Evolutionary conservation across 768 basidiomycete species (phyloP).

Genomic region (Dendrothele bispora): DNA sequence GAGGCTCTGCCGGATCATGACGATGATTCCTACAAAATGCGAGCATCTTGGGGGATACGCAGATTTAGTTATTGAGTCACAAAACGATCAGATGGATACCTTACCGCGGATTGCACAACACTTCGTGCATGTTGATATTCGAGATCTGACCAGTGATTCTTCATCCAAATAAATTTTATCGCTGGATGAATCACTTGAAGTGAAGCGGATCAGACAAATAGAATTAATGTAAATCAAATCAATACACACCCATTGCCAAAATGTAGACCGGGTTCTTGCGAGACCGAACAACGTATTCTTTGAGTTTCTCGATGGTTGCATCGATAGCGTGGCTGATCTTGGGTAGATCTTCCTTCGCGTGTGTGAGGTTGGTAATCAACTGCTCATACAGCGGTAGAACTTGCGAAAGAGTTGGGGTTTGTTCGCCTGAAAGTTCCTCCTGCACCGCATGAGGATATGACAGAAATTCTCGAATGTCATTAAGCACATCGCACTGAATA

Average conservation of each 20-base stretch:
- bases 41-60: too few relatives aligned
- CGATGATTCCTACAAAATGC: too few relatives aligned
- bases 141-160: not conserved
- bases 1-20: too few relatives aligned
- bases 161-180: not conserved
- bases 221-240: not conserved
- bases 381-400: constrained; percentile 27
- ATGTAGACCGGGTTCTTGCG: not conserved
- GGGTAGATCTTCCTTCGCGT: constrained; percentile 6
- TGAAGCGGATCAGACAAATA: too few relatives aligned
- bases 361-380: constrained; percentile 18
- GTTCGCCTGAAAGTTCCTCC: constrained; percentile 31
- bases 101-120: too few relatives aligned
- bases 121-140: too few relatives aligned
- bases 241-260: not conserved
- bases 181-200: not conserved
- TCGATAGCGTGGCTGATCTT: not conserved
- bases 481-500: constrained; percentile 22
- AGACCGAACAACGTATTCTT: not conserved
- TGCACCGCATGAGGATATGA: constrained; percentile 27
- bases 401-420: constrained; percentile 27
- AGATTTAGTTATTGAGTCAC: too few relatives aligned
- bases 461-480: constrained; percentile 29
- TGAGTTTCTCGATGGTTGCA: not conserved
- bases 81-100: too few relatives aligned